Evolutionary conservation across 2,329 filamentous ascomycete genomes (phyloP), one percentile per base, ranked within the genome.

Genomic region (Chaetothyriales sp.): DNA sequence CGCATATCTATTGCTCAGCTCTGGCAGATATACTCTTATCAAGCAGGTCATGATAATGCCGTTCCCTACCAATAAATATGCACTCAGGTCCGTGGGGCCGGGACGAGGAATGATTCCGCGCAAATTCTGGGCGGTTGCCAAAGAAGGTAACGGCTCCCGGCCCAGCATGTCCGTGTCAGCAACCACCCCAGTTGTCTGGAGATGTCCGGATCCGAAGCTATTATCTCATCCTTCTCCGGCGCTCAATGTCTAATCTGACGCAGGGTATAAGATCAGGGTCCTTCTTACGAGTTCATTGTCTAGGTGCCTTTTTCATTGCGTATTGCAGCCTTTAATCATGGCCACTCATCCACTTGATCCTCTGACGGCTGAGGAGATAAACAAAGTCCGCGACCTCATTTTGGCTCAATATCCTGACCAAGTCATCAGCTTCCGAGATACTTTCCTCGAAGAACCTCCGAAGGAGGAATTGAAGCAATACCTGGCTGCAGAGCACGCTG

Each of bases 351-450:
- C 77, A 15, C 69, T 80, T 66, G 76, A 77, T 61, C 76, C 71
- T 58, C 72, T 82, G 52, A 74, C 70, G 47, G 64, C 76, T 60
- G 69, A 76, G 43, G 78, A 82, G 64, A 78, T 78, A 18, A 67
- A 69, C 51, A 62, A 65, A 18, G 73, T 77, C 43, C 69, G 71
- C 44, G 73, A 74, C 56, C 64, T 77, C 44, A 69, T 80, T 54
- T 66, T 72, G 33, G 67, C 69, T 28, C 58, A 63, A 3, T 66
- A 70, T 49, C 62, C 63, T 37, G 62, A 65, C 47, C 58, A 58
- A 9, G 61, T 69, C 15, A 61, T 73, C 49, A 58, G 51, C 54
- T 77, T 77, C 58, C 68, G 74, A 1, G 72, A 74, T 54, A 77
- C 77, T 25, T 76, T 67, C 54, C 65, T 77, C 0, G 65, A 73